Evolutionary conservation across 805 yeast species (phyloP).

Genomic region (Saturnispora sekii): DNA sequence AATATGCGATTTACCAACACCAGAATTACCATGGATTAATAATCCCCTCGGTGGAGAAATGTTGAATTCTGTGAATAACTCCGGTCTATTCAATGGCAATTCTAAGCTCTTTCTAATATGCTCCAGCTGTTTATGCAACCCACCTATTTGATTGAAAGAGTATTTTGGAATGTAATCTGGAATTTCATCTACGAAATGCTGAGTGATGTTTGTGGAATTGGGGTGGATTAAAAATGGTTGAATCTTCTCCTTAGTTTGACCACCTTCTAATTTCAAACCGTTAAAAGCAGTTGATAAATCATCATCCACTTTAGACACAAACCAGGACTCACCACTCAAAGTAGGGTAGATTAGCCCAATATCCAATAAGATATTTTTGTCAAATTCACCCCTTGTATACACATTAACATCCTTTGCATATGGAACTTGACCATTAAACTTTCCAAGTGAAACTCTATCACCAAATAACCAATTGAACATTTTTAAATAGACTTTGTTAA

Average conservation of each 20-base stretch:
- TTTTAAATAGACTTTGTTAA: slow-evolving; percentile 16
- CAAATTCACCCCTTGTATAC: slow-evolving; percentile 16
- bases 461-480: slow-evolving; percentile 22
- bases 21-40: slow-evolving; percentile 92
- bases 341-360: slow-evolving; percentile 57
- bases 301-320: too few relatives aligned
- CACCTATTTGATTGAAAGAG: slow-evolving; percentile 52
- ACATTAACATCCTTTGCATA: slow-evolving; percentile 19
- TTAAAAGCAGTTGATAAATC: too few relatives aligned
- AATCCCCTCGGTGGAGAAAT: slow-evolving; percentile 90
- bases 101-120: slow-evolving; percentile 58
- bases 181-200: slow-evolving; percentile 26
- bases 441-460: slow-evolving; percentile 32
- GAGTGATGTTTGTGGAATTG: slow-evolving; percentile 26
- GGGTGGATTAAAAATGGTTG: slow-evolving; percentile 18
- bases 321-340: slow-evolving; percentile 3
- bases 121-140: slow-evolving; percentile 55
- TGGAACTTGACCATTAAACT: slow-evolving; percentile 40
- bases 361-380: slow-evolving; percentile 39
- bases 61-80: slow-evolving; percentile 72
- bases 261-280: background rate
- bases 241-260: slow-evolving; percentile 7
- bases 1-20: slow-evolving; percentile 92
- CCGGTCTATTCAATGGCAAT: slow-evolving; percentile 72
- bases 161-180: slow-evolving; percentile 33